Base-by-base conservation (phyloP, 352 stramenopile species). In the Globisporangium rhizosaccharum region DNA sequence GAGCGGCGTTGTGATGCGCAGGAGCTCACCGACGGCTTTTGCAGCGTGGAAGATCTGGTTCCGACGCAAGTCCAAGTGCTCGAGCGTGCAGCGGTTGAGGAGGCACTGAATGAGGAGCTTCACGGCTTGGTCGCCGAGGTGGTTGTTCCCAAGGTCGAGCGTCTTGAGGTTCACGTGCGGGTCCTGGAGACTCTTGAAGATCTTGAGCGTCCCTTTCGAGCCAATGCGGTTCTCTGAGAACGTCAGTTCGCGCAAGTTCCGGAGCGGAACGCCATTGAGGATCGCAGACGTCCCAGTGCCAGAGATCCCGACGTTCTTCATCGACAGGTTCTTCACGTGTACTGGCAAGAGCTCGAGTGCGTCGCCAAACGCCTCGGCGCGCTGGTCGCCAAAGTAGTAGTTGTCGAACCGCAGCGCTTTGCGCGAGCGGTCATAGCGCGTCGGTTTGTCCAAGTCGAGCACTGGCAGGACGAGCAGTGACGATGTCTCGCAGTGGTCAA, bases 371-470 rank as follows among this genome's bases (percentile, higher is more conserved):
- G 82, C 79, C 33, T 88, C 73, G 1, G 82, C 79, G 1, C 79
- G 75, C 47, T 83, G 72, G 56, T 89, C 79, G 9, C 82, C 79
- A 53, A 91, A 83, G 61, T 84, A 91, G 57, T 89, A 91, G 57
- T 91, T 88, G 62, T 84, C 74, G 45, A 82, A 91, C 0, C 70
- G 61, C 14, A 91, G 70, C 7, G 68, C 53, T 39, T 79, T 76
- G 0, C 57, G 70, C 18, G 57, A 56, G 28, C 45, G 51, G 30
- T 88, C 73, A 39, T 87, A 88, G 7, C 78, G 68, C 1, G 57
- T 71, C 8, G 71, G 48, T 25, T 70, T 62, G 45, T 78, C 82
- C 3, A 91, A 59, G 49, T 89, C 79, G 12, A 91, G 68, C 18
- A 88, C 72, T 0, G 82, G 82, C 0, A 91, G 66, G 37, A 88